Evolutionary conservation across 2,329 filamentous ascomycete genomes (phyloP), one percentile per base, ranked within the genome.

Genomic region (Xylariomycetidae sp.): DNA sequence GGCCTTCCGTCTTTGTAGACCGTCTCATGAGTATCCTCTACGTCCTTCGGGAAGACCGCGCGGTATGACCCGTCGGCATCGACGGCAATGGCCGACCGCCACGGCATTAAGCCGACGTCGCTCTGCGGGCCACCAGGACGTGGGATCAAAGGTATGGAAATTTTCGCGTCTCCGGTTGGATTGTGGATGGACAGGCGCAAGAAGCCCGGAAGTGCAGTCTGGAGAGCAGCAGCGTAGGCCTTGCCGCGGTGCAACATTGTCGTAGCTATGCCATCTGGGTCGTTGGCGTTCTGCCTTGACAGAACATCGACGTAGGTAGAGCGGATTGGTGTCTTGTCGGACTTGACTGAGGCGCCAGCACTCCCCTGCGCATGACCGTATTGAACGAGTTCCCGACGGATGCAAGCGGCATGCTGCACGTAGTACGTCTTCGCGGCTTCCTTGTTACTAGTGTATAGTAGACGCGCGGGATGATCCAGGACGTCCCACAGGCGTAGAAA

Each of bases 401-500:
- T 38, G 12, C 11, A 16, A 13, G 22, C 5, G 10, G 22, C 36
- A 16, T 38, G 31, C 15, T 38, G 27, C 7, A 38, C 23, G n/a
- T 38, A 38, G 17, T 38, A 35, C 10, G 23, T 10, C 23, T 38
- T 38, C 10, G 27, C 31, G 13, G 16, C 25, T 8, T 15, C 14
- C n/a, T 7, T 15, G 12, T 18, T 28, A 5, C 23, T 25, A 20
- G 19, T 31, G 14, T 25, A 17, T 11, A 34, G n/a, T 11, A 5
- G 18, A 11, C 18, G 7, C 19, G 13, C n/a, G 28, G 32, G 9
- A 16, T 34, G 26, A 7, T 26, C 20, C 15, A 37, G 30, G 16
- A 37, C 3, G 16, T 37, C 35, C 35, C 35, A 37, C 13, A 37
- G 27, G 16, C 35, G 35, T 9, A 37, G 4, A 15, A 37, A 37